These are phyloP conservation scores for Nannochloropsis granulata DNA, from an alignment of 108 stramenopile genomes.

Conservation along the genomic window DNA sequence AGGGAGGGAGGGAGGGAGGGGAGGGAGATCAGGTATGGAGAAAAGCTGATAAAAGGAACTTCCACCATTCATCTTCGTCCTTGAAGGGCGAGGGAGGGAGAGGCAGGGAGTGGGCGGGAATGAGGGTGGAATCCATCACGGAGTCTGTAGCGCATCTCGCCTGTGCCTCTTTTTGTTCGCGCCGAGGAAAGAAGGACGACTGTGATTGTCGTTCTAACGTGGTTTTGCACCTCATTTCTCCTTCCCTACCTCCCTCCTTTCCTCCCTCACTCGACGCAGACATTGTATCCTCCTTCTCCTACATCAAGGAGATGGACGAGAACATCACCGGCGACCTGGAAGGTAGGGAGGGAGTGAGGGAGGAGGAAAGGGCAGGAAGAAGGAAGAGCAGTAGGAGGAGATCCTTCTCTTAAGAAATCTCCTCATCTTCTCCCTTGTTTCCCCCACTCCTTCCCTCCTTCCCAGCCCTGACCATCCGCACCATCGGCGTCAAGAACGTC, in stretches of 20 bases:
- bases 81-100: too few relatives aligned
- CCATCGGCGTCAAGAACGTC: conserved; percentile 62
- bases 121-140: too few relatives aligned
- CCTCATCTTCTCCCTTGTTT: conserved; percentile 43
- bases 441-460: conserved; percentile 41
- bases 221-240: too few relatives aligned
- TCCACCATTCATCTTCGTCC: too few relatives aligned
- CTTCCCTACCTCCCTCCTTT: not conserved
- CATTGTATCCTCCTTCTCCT: conserved; percentile 9
- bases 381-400: too few relatives aligned
- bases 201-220: too few relatives aligned
- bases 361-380: too few relatives aligned
- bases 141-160: too few relatives aligned
- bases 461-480: conserved; percentile 48
- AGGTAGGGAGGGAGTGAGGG: not conserved
- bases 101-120: too few relatives aligned
- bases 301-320: conserved; percentile 8
- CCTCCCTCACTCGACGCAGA: not conserved
- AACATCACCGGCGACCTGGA: conserved; percentile 44
- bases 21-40: not conserved
- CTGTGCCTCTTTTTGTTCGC: too few relatives aligned
- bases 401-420: conserved; percentile 14
- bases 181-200: too few relatives aligned
- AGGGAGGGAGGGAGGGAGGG: not conserved
- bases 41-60: too few relatives aligned